Conservation (phyloP, 1,284 basidiomycete genomes). For the Grifola frondosa region DNA sequence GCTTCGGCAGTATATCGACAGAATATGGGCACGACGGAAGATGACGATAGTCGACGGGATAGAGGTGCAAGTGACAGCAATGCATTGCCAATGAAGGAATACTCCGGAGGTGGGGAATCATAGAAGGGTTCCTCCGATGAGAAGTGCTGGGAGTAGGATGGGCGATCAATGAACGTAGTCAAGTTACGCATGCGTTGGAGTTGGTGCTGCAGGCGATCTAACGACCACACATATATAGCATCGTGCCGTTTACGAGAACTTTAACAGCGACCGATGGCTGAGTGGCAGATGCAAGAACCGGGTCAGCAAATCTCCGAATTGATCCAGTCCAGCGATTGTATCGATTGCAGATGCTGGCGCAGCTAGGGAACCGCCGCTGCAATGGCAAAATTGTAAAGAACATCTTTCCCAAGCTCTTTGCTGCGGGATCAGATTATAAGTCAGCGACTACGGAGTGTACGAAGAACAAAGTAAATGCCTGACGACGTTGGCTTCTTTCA, state of each 20-base stretch:
- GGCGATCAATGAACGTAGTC: constrained; percentile 89
- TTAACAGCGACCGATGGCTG: constrained; percentile 90
- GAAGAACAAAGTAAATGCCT: constrained; percentile 48
- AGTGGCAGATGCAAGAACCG: constrained; percentile 63
- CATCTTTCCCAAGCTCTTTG: constrained; percentile 81
- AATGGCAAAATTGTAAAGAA: constrained; percentile 90
- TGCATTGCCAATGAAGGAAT: constrained; percentile 90
- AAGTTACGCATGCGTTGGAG: constrained; percentile 93
- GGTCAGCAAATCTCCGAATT: constrained; percentile 91
- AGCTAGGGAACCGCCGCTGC: constrained; percentile 81
- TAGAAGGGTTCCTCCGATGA: constrained; percentile 93
- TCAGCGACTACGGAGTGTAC: not conserved
- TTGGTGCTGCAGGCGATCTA: constrained; percentile 85
- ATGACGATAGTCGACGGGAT: constrained; percentile 74
- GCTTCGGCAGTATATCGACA: constrained; percentile 92
- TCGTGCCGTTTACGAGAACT: constrained; percentile 82
- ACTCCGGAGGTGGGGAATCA: constrained; percentile 80
- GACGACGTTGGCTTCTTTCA: constrained; percentile 95
- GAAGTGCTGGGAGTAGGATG: constrained; percentile 92
- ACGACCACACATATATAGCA: constrained; percentile 89
- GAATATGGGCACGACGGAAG: constrained; percentile 80
- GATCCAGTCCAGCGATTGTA: constrained; percentile 83
- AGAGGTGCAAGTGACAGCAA: constrained; percentile 83
- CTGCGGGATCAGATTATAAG: constrained; percentile 40
- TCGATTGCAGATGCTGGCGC: constrained; percentile 84